Conservation (phyloP, 2,329 filamentous ascomycete species). For the Xylariaceae sp. region DNA sequence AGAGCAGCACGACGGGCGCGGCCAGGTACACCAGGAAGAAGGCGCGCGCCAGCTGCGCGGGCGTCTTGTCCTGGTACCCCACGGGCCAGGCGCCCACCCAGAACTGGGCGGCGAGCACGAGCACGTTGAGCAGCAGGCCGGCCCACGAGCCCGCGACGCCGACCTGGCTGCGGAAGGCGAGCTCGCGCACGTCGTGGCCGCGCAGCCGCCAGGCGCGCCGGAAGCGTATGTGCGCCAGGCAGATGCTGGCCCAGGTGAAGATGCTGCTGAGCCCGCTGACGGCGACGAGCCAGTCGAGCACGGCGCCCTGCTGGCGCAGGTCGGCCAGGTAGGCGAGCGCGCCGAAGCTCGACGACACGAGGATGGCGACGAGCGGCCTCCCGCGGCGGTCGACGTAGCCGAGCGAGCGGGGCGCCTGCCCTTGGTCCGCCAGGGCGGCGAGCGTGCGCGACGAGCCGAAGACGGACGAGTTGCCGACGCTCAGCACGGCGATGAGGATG, state of each 20-base stretch:
- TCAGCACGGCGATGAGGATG: conserved; percentile 83
- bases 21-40: conserved; percentile 72
- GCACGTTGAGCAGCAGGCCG: conserved; percentile 65
- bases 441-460: conserved; percentile 89
- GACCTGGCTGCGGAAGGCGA: conserved; percentile 74
- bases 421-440: conserved; percentile 80
- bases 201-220: conserved; percentile 66
- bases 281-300: conserved; percentile 75
- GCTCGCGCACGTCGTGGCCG: conserved; percentile 63
- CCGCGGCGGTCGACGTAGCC: conserved; percentile 78
- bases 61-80: conserved; percentile 39
- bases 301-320: conserved; percentile 47
- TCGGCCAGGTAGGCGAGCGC: conserved; percentile 72
- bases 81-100: conserved; percentile 80
- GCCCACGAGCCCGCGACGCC: conserved; percentile 75
- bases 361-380: conserved; percentile 68
- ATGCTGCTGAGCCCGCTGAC: conserved; percentile 66
- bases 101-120: conserved; percentile 77
- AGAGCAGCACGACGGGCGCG: conserved; percentile 57
- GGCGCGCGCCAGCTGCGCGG: conserved; percentile 43
- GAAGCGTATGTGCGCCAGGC: conserved; percentile 88
- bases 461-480: conserved; percentile 84
- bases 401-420: conserved; percentile 69
- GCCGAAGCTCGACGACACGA: conserved; percentile 58
- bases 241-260: conserved; percentile 80